Evolutionary conservation across 2,329 filamentous ascomycete genomes (phyloP), one percentile per base, ranked within the genome.

Genomic region (Xylariomycetidae sp.): DNA sequence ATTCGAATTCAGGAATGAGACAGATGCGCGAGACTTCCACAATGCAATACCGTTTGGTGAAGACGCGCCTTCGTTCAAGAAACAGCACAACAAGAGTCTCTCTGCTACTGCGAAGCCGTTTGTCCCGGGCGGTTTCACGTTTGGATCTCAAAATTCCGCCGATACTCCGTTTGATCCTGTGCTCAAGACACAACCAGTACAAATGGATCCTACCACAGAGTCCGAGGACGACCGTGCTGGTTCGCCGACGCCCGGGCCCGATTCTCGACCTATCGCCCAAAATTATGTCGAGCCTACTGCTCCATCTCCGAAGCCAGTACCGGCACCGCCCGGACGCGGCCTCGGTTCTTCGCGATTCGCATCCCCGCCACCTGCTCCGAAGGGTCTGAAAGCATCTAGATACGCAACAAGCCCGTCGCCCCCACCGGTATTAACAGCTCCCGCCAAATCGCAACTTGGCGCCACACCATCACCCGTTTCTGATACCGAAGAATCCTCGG

Each of bases 31-130:
- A 17, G 64, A 60, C 38, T 78, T 80, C 49, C 68, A 70, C 41
- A 63, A 69, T 30, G 69, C 74, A 2, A 62, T 65, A 16, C 69
- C 70, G 2, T 69, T 72, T 39, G 66, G 63, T 10, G 65, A 70
- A 3, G 62, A 66, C 12, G 47, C 51, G 27, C 47, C 44, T 10
- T 34, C 38, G 11, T 62, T 69, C 46, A 52, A 62, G 43, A 65
- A 66, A 34, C 55, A 64, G 33, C 63, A 74, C 52, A 67, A 67
- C 45, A 72, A 71, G 45, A 78, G 78, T 4, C 66, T 89, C 16
- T 89, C 85, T 22, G 82, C 84, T 4, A 71, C 77, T 12, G 84
- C 85, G 1, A 77, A 76, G 48, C 72, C 83, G 0, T 94, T 92
- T 54, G 72, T 67, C 4, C 72, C 74, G 11, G 62, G 46, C 1